Base-by-base conservation (phyloP, 139 green algal species). In the Zygnema circumcarinatum region DNA sequence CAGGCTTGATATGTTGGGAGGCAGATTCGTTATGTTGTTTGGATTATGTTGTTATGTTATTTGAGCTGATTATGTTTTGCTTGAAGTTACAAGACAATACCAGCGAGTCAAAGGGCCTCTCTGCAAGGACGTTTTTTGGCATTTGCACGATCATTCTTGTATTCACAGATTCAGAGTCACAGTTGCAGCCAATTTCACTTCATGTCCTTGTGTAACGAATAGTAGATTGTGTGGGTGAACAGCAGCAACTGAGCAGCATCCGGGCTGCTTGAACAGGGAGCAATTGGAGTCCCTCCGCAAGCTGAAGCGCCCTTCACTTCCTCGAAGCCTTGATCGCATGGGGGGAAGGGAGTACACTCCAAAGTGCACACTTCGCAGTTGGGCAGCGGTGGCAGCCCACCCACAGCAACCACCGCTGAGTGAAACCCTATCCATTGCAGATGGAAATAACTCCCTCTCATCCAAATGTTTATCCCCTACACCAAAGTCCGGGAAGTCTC, bases 221-320 rank as follows among this genome's bases (percentile, higher is more conserved):
- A n/a, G n/a, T n/a, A n/a, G n/a, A n/a, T n/a, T n/a, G n/a, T n/a
- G n/a, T n/a, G n/a, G n/a, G n/a, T n/a, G n/a, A n/a, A n/a, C 11
- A 39, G 69, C 16, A 39, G 36, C 69, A 39, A 78, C 36, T 78
- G 35, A 52, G 69, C 69, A 41, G 35, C 35, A 78, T 39, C 69
- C 7, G 3, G 69, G 35, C 69, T 78, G 69, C 69, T 39, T 78
- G 69, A 41, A 41, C 69, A 78, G 69, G 36, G 69, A 78, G 69
- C 69, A 78, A 16, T 41, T 78, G 69, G 69, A 78, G 69, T 39
- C 69, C 35, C 69, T 78, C 7, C 35, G 69, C 7, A 39, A 41
- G 35, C 69, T 78, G 11, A 39, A 41, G 69, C 69, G 69, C 7
- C 69, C 69, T 41, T 16, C 47, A 62, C 69, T 78, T 39, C 69